phyloP scores from a whole-genome alignment of 2,329 filamentous ascomycete species.

The Paramyrothecium roridum region DNA sequence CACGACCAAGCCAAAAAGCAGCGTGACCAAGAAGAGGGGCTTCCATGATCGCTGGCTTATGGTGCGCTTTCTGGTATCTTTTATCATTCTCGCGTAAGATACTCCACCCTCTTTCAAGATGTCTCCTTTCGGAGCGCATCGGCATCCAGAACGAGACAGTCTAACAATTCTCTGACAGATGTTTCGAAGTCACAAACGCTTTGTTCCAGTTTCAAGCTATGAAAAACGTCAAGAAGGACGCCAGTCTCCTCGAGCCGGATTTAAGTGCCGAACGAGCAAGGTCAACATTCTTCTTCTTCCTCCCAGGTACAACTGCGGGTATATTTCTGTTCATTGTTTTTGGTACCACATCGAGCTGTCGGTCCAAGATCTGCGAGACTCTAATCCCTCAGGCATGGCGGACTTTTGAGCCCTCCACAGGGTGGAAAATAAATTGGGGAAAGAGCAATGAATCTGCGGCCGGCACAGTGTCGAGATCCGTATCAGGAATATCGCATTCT shows the following conservation, averaged over 20 bases:
- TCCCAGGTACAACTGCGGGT: background rate
- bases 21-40: background rate
- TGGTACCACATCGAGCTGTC: background rate
- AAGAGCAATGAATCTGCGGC: no score
- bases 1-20: no score
- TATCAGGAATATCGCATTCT: no score
- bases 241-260: background rate
- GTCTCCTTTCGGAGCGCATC: no score
- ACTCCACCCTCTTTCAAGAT: no score
- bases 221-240: background rate
- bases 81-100: background rate
- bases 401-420: background rate
- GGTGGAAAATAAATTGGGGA: no score
- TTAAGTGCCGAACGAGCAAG: background rate
- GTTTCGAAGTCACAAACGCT: background rate
- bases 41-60: background rate
- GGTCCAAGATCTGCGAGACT: background rate
- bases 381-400: background rate
- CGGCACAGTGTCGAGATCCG: no score
- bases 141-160: no score
- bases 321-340: background rate
- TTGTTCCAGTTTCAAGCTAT: background rate
- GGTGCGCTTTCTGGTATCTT: background rate
- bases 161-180: background rate
- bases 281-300: background rate